These are phyloP conservation scores for Taxillus chinensis DNA, from an alignment of 164 flowering plant genomes.

Conservation along the genomic window DNA sequence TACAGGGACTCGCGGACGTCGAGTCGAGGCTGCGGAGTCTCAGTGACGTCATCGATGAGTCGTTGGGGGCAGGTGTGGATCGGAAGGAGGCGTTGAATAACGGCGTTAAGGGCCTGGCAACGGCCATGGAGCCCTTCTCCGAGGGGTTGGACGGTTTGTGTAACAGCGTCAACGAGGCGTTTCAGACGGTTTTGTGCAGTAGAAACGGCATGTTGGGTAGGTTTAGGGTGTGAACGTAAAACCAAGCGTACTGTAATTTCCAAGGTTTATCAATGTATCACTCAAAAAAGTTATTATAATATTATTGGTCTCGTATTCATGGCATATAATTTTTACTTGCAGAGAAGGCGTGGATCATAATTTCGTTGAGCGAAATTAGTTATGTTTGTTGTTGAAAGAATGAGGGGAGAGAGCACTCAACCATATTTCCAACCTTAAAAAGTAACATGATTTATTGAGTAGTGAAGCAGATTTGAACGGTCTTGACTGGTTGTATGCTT, in stretches of 20 bases:
- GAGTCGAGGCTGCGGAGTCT: conserved; percentile 8
- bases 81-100: not conserved
- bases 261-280: too few species aligned
- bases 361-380: too few species aligned
- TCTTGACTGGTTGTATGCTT: too few species aligned
- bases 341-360: too few species aligned
- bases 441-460: too few species aligned
- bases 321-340: too few species aligned
- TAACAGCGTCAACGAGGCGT: conserved; percentile 22
- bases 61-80: conserved; percentile 2
- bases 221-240: not conserved
- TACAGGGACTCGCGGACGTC: conserved; percentile 13
- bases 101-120: conserved; percentile 19
- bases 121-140: conserved; percentile 13
- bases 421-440: too few species aligned
- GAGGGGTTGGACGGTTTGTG: conserved; percentile 22
- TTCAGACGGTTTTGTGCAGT: conserved; percentile 23
- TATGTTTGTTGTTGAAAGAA: too few species aligned
- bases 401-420: too few species aligned
- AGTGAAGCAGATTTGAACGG: too few species aligned
- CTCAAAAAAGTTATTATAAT: too few species aligned
- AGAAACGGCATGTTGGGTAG: conserved; percentile 20
- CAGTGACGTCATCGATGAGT: conserved; percentile 12
- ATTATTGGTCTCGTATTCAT: too few species aligned
- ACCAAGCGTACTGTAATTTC: not conserved